These are phyloP conservation scores for Hypocrella siamensis DNA, from an alignment of 2,329 filamentous ascomycete species.

Conservation along the genomic window DNA sequence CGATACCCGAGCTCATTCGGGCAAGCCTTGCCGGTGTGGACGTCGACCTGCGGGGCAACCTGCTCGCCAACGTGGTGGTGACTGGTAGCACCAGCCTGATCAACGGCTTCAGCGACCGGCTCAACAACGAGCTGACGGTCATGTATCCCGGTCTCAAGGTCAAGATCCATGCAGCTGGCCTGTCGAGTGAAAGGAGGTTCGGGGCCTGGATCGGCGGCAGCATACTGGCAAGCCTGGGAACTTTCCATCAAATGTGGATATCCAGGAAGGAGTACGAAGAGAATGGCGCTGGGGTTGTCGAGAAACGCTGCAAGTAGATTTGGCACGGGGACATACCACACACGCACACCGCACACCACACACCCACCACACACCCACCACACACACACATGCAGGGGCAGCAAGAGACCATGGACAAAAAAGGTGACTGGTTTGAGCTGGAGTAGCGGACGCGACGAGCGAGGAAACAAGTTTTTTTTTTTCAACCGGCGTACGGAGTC, in stretches of 20 bases:
- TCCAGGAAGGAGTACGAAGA: slow-evolving; percentile 95
- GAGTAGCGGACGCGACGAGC: no score
- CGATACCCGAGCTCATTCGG: slow-evolving; percentile 70
- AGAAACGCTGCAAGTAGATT: slow-evolving; percentile 81
- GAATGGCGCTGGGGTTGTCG: slow-evolving; percentile 76
- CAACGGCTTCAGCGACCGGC: slow-evolving; percentile 80
- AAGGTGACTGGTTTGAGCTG: no score
- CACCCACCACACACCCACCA: no score
- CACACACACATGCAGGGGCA: no score
- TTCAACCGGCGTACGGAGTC: neutral
- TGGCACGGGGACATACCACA: neutral
- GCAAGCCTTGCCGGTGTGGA: slow-evolving; percentile 67
- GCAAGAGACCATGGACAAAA: no score
- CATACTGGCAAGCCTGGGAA: slow-evolving; percentile 86
- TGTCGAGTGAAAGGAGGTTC: slow-evolving; percentile 79
- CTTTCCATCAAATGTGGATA: slow-evolving; percentile 99
- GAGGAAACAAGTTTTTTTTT: no score
- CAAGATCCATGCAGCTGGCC: slow-evolving; percentile 73
- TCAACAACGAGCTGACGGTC: slow-evolving; percentile 67
- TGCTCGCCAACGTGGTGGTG: slow-evolving; percentile 82
- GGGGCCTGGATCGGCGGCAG: slow-evolving; percentile 94
- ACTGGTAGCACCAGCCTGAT: slow-evolving; percentile 78
- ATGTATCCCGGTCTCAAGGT: slow-evolving; percentile 79
- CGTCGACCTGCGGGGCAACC: slow-evolving; percentile 68
- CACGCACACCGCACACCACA: neutral